Base-by-base conservation (phyloP, 2,329 filamentous ascomycete species). In the Leptosphaerulina australis region DNA sequence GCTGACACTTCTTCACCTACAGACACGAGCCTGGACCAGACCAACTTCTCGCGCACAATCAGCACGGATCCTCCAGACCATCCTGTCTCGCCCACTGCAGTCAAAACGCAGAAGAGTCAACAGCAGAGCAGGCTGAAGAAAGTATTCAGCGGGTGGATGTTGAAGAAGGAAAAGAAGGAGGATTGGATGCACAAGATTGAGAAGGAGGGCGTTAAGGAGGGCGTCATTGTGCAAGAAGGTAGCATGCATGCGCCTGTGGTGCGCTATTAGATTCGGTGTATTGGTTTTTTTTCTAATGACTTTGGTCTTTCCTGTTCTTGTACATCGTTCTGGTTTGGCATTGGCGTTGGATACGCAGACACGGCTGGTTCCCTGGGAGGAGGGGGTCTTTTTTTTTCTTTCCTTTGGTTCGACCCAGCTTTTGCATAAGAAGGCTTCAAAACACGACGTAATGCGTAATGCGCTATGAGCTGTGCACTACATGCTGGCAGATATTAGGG, bases 121-220 rank as follows among this genome's bases (percentile, higher is more conserved):
- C 64, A 70, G 41, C 68, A 66, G 26, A 64, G 62, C 11, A 63
- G 63, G n/a, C 38, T 74, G 25, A 71, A 63, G 53, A 71, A 67
- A 44, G 67, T 71, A 3, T 63, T 74, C 22, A 68, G 59, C 20
- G 64, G 64, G 3, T 71, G 70, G 70, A 68, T 68, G 60, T 45
- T 58, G 5, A 73, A 69, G 47, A 71, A 71, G 50, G 73, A 70
- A 38, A 73, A 69, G 54, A 68, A 68, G 33, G 68, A 66, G 12
- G 68, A 69, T 35, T 76, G 74, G 74, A 76, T 76, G 74, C 69
- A 75, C 12, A 67, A 70, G 47, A 58, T 76, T 17, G 70, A 74
- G 38, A 72, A 71, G 50, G 62, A 72, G 14, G 74, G 74, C 2
- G 63, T 75, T n/a, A 73, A 68, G 39, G 67, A 68, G 28, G 74